A percentile compares a stretch with the other conserved stretches of the same genome.
Evolutionary conservation across 2,329 filamentous ascomycete species (phyloP).

Genomic region (Mycocentrospora acerina): DNA sequence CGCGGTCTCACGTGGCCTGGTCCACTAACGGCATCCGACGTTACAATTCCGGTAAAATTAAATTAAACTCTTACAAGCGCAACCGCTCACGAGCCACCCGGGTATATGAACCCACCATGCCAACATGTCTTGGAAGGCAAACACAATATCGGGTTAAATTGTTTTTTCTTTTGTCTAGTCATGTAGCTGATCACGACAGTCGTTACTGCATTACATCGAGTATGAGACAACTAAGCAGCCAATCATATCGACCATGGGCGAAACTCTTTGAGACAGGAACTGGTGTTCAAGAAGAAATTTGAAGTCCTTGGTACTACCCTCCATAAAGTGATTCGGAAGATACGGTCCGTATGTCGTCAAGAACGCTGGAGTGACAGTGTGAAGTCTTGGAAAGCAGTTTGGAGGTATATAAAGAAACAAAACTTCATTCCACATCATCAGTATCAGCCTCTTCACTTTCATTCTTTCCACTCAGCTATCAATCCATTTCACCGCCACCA

Average conservation of each 20-base stretch:
- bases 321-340: slow-evolving; percentile 1
- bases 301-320: slow-evolving; percentile 3
- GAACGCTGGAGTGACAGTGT: neutral
- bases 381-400: neutral
- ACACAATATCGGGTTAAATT: slow-evolving; percentile 19
- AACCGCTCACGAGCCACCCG: slow-evolving; percentile 4
- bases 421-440: neutral
- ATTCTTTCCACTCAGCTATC: neutral
- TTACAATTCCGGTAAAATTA: slow-evolving; percentile 17
- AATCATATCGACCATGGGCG: slow-evolving; percentile 4
- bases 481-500: neutral
- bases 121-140: slow-evolving; percentile 3
- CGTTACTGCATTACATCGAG: neutral
- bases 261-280: slow-evolving; percentile 2
- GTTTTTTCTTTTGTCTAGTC: slow-evolving; percentile 5
- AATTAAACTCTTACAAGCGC: slow-evolving; percentile 14
- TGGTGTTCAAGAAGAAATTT: neutral
- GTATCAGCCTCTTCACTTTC: slow-evolving; percentile 1
- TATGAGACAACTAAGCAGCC: neutral
- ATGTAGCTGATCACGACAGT: slow-evolving; percentile 1
- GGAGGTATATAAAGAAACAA: slow-evolving; percentile 3
- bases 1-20: too few relatives aligned
- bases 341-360: neutral
- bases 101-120: slow-evolving; percentile 6
- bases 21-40: slow-evolving; percentile 19